Percentiles rank a stretch among this genome's conserved stretches.
phyloP scores from a whole-genome alignment of 2,329 filamentous ascomycete species.

The Arachnomyces sp. region DNA sequence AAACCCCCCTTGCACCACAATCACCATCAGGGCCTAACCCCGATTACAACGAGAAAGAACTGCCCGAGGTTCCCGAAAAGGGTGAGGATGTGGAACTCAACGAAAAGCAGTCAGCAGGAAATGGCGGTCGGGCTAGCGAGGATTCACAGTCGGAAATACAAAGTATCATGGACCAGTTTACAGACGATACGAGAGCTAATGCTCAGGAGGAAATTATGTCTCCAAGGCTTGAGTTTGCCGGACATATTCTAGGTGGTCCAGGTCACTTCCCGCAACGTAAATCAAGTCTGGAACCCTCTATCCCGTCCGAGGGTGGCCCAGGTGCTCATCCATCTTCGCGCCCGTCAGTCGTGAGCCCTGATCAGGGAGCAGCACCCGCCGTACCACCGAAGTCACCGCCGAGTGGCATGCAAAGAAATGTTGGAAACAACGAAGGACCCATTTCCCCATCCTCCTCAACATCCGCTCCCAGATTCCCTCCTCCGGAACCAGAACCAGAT shows the following conservation, averaged over 20 bases:
- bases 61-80: constrained; percentile 27
- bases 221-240: constrained; percentile 73
- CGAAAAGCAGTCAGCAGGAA: constrained; percentile 49
- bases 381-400: constrained; percentile 20
- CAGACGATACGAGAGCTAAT: constrained; percentile 51
- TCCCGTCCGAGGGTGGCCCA: constrained; percentile 30
- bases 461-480: constrained; percentile 50
- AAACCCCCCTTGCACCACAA: constrained; percentile 35
- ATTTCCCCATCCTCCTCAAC: constrained; percentile 27
- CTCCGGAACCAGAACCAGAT: constrained; percentile 71
- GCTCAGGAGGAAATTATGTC: constrained; percentile 69
- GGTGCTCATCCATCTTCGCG: constrained; percentile 15
- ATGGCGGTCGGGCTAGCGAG: constrained; percentile 59
- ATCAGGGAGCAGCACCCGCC: constrained; percentile 10
- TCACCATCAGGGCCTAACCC: constrained; percentile 31
- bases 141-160: constrained; percentile 81
- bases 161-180: constrained; percentile 95
- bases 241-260: constrained; percentile 62
- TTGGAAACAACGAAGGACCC: constrained; percentile 19
- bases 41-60: constrained; percentile 32
- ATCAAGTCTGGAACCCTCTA: constrained; percentile 73
- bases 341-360: constrained; percentile 8
- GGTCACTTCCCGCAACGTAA: constrained; percentile 70
- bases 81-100: constrained; percentile 39
- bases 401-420: constrained; percentile 9